Base-by-base conservation (phyloP, 257 asterid species). In the Gynochthodes officinalis region DNA sequence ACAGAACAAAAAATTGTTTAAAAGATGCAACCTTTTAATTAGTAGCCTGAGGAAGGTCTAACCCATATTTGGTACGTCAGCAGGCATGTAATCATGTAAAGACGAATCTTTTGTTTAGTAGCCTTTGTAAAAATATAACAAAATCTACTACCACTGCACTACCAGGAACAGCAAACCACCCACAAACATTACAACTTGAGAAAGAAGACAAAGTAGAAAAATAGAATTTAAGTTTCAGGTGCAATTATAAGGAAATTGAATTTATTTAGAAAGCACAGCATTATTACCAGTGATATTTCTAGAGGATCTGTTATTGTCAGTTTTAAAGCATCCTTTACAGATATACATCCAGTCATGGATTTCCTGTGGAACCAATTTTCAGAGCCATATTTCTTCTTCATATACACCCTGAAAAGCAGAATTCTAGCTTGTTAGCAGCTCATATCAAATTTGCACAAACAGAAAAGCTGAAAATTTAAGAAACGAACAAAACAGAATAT, bases 301-400 rank as follows among this genome's bases (percentile, higher is more conserved):
- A 93, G 77, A 52, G 91, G 80, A 75, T 69, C 86, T 35, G 82
- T 54, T 69, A 91, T 70, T 19, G 91, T 84, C 81, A 81, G 64
- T 78, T 88, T 89, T 69, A 93, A 79, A 72, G 86, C 87, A 79
- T 93, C 96, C 82, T 93, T 93, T 49, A 84, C 75, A 28, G 85
- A 75, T 75, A 81, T 71, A 80, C 77, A 44, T 42, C 72, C 82
- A 69, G 81, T 43, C 58, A 77, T 78, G 66, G 81, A 75, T 82
- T 73, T 82, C 79, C 84, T 88, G 11, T 15, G 77, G 81, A 79
- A 86, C 93, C 86, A 83, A 75, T 82, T 67, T 78, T 87, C 89
- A 39, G 90, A 83, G 67, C 71, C 64, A 71, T 80, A 87, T 84
- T 87, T 93, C 77, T 80, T 85, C 68, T 71, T 81, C 65, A 91